Conservation (phyloP, 2,329 filamentous ascomycete species). For the Penicillium sp. region DNA sequence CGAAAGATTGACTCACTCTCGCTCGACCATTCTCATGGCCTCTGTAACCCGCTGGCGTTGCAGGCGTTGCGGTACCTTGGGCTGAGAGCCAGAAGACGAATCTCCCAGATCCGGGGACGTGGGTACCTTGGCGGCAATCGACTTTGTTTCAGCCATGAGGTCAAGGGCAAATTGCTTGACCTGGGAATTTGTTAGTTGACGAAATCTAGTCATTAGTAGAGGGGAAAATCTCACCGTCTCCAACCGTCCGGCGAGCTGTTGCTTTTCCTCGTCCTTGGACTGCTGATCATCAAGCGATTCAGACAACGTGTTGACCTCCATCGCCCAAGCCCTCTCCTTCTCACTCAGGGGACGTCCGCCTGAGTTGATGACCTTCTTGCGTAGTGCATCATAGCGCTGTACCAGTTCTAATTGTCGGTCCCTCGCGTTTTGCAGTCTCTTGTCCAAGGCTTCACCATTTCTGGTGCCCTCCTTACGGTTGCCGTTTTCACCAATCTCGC, state of each 20-base stretch:
- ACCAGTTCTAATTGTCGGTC: slow-evolving; percentile 42
- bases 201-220: neutral
- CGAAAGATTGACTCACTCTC: slow-evolving; percentile 41
- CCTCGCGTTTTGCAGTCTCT: slow-evolving; percentile 42
- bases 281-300: slow-evolving; percentile 33
- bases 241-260: slow-evolving; percentile 36
- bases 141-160: slow-evolving; percentile 39
- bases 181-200: slow-evolving; percentile 27
- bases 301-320: slow-evolving; percentile 43
- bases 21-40: slow-evolving; percentile 52
- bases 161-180: slow-evolving; percentile 41
- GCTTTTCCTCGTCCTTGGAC: slow-evolving; percentile 22
- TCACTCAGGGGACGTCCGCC: slow-evolving; percentile 47
- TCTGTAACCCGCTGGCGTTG: slow-evolving; percentile 49
- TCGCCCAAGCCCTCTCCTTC: slow-evolving; percentile 47
- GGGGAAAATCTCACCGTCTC: slow-evolving; percentile 36
- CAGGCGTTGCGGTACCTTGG: slow-evolving; percentile 42
- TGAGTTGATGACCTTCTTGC: slow-evolving; percentile 43
- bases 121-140: slow-evolving; percentile 29
- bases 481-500: slow-evolving; percentile 39
- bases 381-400: slow-evolving; percentile 45
- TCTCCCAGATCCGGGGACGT: slow-evolving; percentile 27
- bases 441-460: slow-evolving; percentile 37
- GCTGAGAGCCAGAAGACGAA: slow-evolving; percentile 28
- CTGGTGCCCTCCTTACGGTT: slow-evolving; percentile 31